phyloP scores from a whole-genome alignment of 768 basidiomycete species.

The Lactifluus subvellereus region DNA sequence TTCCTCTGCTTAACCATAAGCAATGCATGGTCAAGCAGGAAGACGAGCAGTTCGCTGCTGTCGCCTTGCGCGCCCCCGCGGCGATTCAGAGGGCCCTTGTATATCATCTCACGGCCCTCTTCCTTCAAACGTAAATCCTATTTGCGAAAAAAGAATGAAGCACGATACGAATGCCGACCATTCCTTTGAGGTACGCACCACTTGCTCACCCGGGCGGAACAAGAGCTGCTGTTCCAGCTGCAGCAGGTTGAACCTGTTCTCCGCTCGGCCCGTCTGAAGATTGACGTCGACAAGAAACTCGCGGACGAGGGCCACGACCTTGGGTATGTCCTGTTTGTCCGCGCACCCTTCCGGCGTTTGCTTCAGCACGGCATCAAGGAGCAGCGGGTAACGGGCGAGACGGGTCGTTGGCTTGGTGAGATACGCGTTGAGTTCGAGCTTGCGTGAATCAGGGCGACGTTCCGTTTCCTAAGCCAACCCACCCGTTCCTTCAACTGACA shows the following conservation, averaged over 20 bases:
- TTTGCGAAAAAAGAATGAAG: neutral
- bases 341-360: slow-evolving; percentile 86
- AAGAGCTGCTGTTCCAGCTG: slow-evolving; percentile 90
- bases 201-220: slow-evolving; percentile 85
- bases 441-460: slow-evolving; percentile 89
- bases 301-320: slow-evolving; percentile 70
- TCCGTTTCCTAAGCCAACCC: slow-evolving; percentile 61
- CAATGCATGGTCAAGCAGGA: slow-evolving; percentile 94
- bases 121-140: slow-evolving; percentile 84
- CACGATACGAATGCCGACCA: neutral
- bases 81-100: slow-evolving; percentile 86
- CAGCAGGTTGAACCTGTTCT: slow-evolving; percentile 92
- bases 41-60: slow-evolving; percentile 87
- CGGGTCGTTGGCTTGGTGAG: slow-evolving; percentile 97
- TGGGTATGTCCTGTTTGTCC: slow-evolving; percentile 71
- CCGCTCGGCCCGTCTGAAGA: slow-evolving; percentile 87
- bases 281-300: slow-evolving; percentile 88
- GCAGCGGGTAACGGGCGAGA: slow-evolving; percentile 90
- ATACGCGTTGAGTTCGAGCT: slow-evolving; percentile 96
- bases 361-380: slow-evolving; percentile 88
- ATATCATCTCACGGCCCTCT: slow-evolving; percentile 84
- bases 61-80: slow-evolving; percentile 64
- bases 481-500: neutral
- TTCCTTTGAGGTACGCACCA: slow-evolving; percentile 46
- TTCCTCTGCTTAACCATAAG: slow-evolving; percentile 92